A percentile compares a stretch with the other conserved stretches of the same genome.
These are phyloP conservation scores for Saccharum officinarum DNA, from an alignment of 176 grass and related monocot genomes.

Conservation along the genomic window DNA sequence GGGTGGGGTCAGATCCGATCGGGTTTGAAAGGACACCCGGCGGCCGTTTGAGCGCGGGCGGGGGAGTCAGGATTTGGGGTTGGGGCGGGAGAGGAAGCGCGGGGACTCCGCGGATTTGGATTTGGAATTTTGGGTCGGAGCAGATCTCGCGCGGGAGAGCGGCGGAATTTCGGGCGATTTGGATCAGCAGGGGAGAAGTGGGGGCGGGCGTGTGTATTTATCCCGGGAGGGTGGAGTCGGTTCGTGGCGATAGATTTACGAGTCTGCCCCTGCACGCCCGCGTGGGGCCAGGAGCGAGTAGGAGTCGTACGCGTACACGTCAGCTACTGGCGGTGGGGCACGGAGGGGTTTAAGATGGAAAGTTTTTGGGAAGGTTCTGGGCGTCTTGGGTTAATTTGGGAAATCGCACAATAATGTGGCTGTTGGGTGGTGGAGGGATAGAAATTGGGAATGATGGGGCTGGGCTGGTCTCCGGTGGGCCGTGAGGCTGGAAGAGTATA, in stretches of 20 bases:
- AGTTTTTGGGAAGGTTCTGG: no score
- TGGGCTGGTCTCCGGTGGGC: no score
- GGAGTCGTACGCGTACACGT: conserved; percentile 26
- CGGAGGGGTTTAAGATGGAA: no score
- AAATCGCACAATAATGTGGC: no score
- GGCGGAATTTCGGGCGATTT: not conserved
- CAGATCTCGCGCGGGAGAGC: not conserved
- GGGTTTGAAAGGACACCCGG: not conserved
- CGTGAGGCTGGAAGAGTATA: no score
- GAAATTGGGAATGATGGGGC: no score
- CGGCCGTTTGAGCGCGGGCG: not conserved
- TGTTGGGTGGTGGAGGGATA: no score
- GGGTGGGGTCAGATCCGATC: not conserved
- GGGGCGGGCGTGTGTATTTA: conserved; percentile 32
- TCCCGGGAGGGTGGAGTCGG: not conserved
- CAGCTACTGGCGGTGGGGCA: not conserved
- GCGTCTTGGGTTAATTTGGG: no score
- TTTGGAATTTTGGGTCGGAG: not conserved
- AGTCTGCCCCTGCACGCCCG: not conserved
- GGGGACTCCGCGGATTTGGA: no score
- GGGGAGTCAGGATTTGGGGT: not conserved
- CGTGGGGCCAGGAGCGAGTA: not conserved
- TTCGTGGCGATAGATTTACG: not conserved
- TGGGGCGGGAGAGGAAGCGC: no score
- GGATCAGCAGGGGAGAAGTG: not conserved